Percentiles rank a stretch among this genome's conserved stretches.
Evolutionary conservation across 768 basidiomycete species (phyloP).

Genomic region (Amanita phalloides): DNA sequence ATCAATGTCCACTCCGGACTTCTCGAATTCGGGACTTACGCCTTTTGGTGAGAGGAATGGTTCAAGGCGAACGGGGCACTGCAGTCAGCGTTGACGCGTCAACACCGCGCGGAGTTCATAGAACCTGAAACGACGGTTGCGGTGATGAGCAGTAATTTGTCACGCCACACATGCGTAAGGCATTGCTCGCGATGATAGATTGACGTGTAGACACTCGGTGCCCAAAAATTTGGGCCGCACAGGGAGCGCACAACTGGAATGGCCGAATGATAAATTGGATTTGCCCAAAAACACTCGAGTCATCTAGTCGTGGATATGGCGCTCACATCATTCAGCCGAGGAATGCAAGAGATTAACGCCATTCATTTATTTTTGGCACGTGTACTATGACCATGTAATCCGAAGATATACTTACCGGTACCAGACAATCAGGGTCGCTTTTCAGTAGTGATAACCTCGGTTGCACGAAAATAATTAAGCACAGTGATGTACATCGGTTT

Average conservation of each 20-base stretch:
- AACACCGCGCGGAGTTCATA: neutral
- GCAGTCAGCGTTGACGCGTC: neutral
- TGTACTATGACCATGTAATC: neutral
- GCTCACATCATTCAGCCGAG: no score
- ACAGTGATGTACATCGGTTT: neutral
- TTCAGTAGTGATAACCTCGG: neutral
- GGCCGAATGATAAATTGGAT: no score
- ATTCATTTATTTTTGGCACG: neutral
- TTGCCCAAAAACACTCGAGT: no score
- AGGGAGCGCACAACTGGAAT: neutral
- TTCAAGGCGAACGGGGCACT: no score
- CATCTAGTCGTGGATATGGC: no score
- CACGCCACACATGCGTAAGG: neutral
- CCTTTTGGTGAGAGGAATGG: neutral
- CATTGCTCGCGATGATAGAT: neutral
- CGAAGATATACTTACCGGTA: neutral
- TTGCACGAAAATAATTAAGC: neutral
- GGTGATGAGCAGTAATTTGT: neutral
- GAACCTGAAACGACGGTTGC: no score
- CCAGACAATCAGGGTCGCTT: neutral
- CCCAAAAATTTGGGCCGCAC: neutral
- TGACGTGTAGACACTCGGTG: neutral
- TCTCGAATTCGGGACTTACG: neutral
- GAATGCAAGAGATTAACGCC: neutral
- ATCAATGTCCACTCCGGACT: neutral